phyloP scores from a whole-genome alignment of 768 basidiomycete genomes.

The Termitomyces sp. region DNA sequence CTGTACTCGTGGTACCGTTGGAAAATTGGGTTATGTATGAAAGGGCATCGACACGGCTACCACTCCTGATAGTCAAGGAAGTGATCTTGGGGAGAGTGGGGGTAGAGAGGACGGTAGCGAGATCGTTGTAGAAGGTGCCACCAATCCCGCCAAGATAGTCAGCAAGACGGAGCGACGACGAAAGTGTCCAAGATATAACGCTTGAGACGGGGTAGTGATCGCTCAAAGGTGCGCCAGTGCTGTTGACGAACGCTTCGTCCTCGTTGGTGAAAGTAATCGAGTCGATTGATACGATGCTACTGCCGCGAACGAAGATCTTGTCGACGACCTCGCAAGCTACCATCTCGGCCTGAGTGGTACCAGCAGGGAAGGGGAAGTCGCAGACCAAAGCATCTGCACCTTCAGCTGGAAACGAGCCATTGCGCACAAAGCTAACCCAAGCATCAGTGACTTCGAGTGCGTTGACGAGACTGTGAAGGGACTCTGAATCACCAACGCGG shows the following conservation, averaged over 20 bases:
- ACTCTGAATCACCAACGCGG: conserved; percentile 23
- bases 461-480: conserved; percentile 17
- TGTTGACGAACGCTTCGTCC: conserved; percentile 24
- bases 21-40: conserved; percentile 18
- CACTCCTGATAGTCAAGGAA: conserved; percentile 26
- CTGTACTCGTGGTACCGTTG: conserved; percentile 9
- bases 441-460: conserved; percentile 21
- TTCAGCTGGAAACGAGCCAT: conserved; percentile 20
- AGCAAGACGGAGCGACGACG: conserved; percentile 23
- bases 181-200: conserved; percentile 24
- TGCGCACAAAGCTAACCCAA: conserved; percentile 24
- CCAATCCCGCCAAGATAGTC: conserved; percentile 29
- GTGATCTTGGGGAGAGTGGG: conserved; percentile 19
- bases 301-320: conserved; percentile 27
- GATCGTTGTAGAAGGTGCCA: conserved; percentile 26
- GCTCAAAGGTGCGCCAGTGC: conserved; percentile 23
- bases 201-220: conserved; percentile 31
- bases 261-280: conserved; percentile 24
- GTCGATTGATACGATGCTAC: conserved; percentile 16
- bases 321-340: conserved; percentile 32
- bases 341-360: conserved; percentile 21
- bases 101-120: conserved; percentile 10
- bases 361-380: conserved; percentile 24
- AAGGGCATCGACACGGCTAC: conserved; percentile 25
- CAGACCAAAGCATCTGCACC: conserved; percentile 24